Percentiles rank a stretch among this genome's conserved stretches.
Conservation (phyloP, 2,329 filamentous ascomycete species). For the Beauveria caledonica region DNA sequence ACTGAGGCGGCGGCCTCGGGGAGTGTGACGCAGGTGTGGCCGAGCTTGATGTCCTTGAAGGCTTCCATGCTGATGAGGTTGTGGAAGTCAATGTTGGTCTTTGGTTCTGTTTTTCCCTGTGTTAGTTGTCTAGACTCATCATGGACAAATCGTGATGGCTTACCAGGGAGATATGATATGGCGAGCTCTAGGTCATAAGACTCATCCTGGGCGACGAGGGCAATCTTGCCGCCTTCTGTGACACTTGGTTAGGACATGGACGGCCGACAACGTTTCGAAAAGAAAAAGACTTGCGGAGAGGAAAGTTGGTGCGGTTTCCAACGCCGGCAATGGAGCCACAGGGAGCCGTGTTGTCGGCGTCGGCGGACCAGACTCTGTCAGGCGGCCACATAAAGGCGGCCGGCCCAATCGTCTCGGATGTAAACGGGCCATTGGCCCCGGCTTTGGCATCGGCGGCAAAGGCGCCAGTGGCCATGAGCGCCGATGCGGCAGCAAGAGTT, state of each 20-base stretch:
- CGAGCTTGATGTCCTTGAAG: constrained; percentile 32
- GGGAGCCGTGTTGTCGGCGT: constrained; percentile 46
- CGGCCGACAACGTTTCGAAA: not conserved
- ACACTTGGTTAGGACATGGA: not conserved
- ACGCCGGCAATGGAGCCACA: constrained; percentile 44
- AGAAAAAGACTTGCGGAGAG: constrained; percentile 33
- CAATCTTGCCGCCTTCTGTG: constrained; percentile 44
- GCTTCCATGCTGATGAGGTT: constrained; percentile 28
- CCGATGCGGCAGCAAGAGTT: constrained; percentile 10
- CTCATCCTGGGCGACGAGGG: constrained; percentile 49
- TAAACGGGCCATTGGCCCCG: constrained; percentile 10
- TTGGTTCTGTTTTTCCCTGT: constrained; percentile 24
- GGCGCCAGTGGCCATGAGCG: constrained; percentile 7
- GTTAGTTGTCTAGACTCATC: not conserved
- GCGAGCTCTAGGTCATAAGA: constrained; percentile 46
- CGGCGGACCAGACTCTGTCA: constrained; percentile 47
- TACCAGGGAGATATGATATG: constrained; percentile 44
- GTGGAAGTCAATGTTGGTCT: constrained; percentile 31
- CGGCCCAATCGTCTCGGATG: constrained; percentile 36
- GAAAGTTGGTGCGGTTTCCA: constrained; percentile 46
- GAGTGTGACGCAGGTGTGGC: constrained; percentile 37
- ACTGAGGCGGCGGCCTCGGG: constrained; percentile 26
- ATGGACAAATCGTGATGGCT: constrained; percentile 1
- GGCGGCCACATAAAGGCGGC: constrained; percentile 54
- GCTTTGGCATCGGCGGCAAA: not conserved